phyloP scores from a whole-genome alignment of 768 basidiomycete species.

The Leccinum longicurvipes region DNA sequence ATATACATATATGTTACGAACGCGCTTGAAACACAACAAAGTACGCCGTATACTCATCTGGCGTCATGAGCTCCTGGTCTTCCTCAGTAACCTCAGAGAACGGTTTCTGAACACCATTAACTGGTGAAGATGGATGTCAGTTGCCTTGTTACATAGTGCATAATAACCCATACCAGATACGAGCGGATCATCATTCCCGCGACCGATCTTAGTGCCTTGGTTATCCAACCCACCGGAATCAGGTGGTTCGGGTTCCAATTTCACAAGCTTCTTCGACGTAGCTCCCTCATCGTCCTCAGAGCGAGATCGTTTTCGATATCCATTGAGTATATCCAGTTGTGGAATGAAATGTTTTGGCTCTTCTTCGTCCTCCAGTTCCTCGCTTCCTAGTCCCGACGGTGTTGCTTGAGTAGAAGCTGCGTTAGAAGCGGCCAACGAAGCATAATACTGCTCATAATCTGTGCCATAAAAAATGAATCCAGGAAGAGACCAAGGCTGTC shows the following conservation, averaged over 20 bases:
- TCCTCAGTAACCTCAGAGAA: slow-evolving; percentile 87
- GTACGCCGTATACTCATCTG: slow-evolving; percentile 85
- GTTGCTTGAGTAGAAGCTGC: slow-evolving; percentile 59
- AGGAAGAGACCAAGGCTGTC: not conserved
- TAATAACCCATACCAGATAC: slow-evolving; percentile 54
- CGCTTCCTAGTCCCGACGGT: slow-evolving; percentile 51
- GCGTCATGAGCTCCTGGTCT: slow-evolving; percentile 89
- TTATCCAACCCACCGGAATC: slow-evolving; percentile 16
- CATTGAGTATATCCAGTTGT: slow-evolving; percentile 67
- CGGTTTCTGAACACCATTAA: slow-evolving; percentile 69
- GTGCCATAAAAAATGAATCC: not conserved
- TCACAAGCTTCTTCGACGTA: slow-evolving; percentile 38
- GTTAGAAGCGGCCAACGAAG: slow-evolving; percentile 65
- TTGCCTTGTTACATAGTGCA: not conserved
- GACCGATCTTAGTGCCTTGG: not conserved
- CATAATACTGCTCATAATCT: slow-evolving; percentile 86
- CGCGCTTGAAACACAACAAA: slow-evolving; percentile 64
- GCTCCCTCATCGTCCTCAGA: slow-evolving; percentile 57
- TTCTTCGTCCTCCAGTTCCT: slow-evolving; percentile 67
- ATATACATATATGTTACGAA: slow-evolving; percentile 13
- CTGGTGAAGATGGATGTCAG: slow-evolving; percentile 35
- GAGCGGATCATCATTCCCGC: slow-evolving; percentile 50
- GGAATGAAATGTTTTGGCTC: slow-evolving; percentile 66
- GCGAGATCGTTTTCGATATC: slow-evolving; percentile 70
- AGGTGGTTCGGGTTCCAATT: slow-evolving; percentile 35